Percentiles rank a stretch among this genome's conserved stretches.
Conservation (phyloP, 73 alveolate genomes). For the Effrenium voratum region DNA sequence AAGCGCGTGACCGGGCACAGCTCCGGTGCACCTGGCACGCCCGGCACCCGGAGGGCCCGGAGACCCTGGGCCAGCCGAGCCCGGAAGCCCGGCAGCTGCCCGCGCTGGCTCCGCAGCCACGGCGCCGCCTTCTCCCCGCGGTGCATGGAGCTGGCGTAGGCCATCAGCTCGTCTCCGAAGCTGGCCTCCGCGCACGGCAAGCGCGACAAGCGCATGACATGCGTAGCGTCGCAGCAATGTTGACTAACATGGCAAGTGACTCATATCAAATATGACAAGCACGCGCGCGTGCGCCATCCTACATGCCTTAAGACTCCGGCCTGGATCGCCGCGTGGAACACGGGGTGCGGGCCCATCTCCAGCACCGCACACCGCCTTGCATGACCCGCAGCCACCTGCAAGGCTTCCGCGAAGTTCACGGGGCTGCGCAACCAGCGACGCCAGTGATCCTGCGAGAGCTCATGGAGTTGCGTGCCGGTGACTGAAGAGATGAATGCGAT, state of each 20-base stretch:
- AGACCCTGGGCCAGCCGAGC: not conserved
- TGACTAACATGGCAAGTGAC: not conserved
- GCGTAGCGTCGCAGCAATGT: no score
- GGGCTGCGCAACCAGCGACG: slow-evolving; percentile 51
- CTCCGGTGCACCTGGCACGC: not conserved
- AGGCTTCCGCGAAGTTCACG: slow-evolving; percentile 12
- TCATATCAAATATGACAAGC: not conserved
- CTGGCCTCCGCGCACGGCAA: no score
- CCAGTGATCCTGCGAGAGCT: slow-evolving; percentile 45
- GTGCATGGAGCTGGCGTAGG: slow-evolving; percentile 59
- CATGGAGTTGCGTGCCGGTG: slow-evolving; percentile 15
- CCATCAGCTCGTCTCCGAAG: not conserved
- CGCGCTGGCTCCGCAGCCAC: not conserved
- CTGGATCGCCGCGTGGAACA: slow-evolving; percentile 7
- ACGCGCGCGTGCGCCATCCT: not conserved
- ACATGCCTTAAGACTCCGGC: not conserved
- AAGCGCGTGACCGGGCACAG: not conserved
- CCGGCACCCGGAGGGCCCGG: not conserved
- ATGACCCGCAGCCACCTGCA: not conserved
- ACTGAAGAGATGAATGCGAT: slow-evolving; percentile 20
- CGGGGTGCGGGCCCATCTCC: slow-evolving; percentile 73
- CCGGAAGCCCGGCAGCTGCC: not conserved
- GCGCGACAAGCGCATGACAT: no score
- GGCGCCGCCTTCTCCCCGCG: slow-evolving; percentile 22
- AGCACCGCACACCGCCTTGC: not conserved